Evolutionary conservation across 768 basidiomycete species (phyloP), one percentile per base, ranked within the genome.

Genomic region (Suillus ampliporus): DNA sequence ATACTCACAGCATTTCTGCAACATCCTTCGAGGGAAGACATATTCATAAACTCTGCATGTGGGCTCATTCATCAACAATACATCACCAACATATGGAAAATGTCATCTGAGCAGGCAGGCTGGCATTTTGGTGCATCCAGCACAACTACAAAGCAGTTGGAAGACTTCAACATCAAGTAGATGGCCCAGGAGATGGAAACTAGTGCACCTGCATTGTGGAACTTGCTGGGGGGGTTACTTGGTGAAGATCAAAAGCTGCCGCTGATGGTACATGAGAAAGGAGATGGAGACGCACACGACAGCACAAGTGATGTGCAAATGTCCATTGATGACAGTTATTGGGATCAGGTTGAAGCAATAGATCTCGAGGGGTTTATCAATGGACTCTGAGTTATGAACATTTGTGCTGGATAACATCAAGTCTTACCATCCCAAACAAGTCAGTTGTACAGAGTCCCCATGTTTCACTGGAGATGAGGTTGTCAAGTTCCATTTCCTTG

Each of bases 371-470:
- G 51, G 13, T 44, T 61, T 31, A 61, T 61, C 7, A 43, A 56
- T 14, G 61, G 31, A 41, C 26, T 61, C 19, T n/a, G n/a, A n/a
- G n/a, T n/a, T n/a, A n/a, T n/a, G n/a, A n/a, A n/a, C n/a, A n/a
- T n/a, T n/a, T n/a, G n/a, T n/a, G n/a, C n/a, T n/a, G n/a, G n/a
- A n/a, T n/a, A n/a, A n/a, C n/a, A n/a, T n/a, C n/a, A n/a, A n/a
- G 7, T 9, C 71, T 53, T 63, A 78, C 76, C 77, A 80, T 75
- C 21, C 78, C 77, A 63, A 77, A 78, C 35, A 73, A 68, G 41
- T 76, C 75, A 0, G 74, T 78, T 14, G 57, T 67, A 53, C 52
- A 71, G 14, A 76, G 47, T 2, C 76, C 77, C 64, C 64, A 76
- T 14, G 63, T 51, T 8, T 69, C 62, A 2, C 66, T 67, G 13